These are phyloP conservation scores for Aspergillus alliaceus DNA, from an alignment of 2,329 filamentous ascomycete species.

Conservation along the genomic window DNA sequence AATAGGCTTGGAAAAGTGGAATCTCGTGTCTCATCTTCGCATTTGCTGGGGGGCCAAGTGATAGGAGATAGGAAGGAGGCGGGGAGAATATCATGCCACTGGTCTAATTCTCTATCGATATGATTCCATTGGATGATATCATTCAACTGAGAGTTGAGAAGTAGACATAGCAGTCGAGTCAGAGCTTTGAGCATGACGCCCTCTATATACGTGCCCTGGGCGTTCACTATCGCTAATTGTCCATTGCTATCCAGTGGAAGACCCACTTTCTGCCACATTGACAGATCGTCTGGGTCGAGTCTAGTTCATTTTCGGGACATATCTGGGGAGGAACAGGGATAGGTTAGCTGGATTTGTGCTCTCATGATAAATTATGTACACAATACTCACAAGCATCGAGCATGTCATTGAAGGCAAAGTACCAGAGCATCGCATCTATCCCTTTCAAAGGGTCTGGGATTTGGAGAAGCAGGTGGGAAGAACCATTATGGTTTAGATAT, in stretches of 20 bases:
- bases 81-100: background rate
- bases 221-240: background rate
- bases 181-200: background rate
- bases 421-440: constrained; percentile 15
- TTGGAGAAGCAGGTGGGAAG: background rate
- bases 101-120: background rate
- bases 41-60: background rate
- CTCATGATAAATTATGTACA: too few species aligned
- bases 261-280: background rate
- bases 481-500: background rate
- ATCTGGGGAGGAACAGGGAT: background rate
- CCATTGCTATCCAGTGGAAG: background rate
- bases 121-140: background rate
- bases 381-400: constrained; percentile 13
- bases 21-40: background rate
- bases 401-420: constrained; percentile 16
- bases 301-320: background rate
- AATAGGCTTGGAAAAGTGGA: background rate
- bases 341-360: too few species aligned
- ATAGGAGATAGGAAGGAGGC: background rate
- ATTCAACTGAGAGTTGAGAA: background rate
- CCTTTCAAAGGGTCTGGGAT: constrained; percentile 2
- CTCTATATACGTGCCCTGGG: background rate
- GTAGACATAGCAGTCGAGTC: background rate
- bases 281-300: background rate